A percentile compares a stretch with the other conserved stretches of the same genome.
Evolutionary conservation across 2,329 filamentous ascomycete species (phyloP).

Genomic region (Fusarium vanettenii): DNA sequence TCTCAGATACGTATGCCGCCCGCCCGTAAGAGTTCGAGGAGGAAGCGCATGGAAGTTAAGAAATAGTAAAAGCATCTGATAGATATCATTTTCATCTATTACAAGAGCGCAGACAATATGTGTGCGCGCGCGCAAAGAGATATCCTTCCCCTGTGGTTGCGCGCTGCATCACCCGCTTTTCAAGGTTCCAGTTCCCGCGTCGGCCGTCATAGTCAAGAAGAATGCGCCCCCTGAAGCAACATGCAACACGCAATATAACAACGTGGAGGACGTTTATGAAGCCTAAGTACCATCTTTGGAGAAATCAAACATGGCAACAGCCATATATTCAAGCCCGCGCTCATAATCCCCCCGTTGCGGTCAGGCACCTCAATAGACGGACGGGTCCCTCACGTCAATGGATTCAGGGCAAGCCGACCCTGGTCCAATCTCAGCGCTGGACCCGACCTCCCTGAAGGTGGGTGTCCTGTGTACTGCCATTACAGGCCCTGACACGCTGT

Average conservation of each 20-base stretch:
- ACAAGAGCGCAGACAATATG: not conserved
- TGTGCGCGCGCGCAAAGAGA: conserved; percentile 27
- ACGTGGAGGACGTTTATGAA: conserved; percentile 4
- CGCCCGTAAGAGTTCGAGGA: conserved; percentile 28
- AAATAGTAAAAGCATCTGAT: conserved; percentile 2
- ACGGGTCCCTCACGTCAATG: conserved; percentile 19
- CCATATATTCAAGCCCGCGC: conserved; percentile 4
- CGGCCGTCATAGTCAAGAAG: conserved; percentile 24
- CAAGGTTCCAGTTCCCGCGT: conserved; percentile 24
- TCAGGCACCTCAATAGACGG: conserved; percentile 18
- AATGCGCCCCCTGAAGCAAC: conserved; percentile 26
- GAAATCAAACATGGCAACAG: not conserved
- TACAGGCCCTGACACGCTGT: conserved; percentile 18
- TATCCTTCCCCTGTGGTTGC: not conserved
- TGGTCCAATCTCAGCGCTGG: conserved; percentile 31
- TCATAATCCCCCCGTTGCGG: not conserved
- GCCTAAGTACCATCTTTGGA: conserved; percentile 7
- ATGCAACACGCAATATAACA: conserved; percentile 8
- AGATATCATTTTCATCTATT: not conserved
- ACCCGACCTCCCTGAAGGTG: conserved; percentile 11
- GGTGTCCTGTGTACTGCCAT: conserved; percentile 2
- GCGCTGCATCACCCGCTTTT: conserved; percentile 39
- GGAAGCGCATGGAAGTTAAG: conserved; percentile 5
- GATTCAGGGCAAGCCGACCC: conserved; percentile 35
- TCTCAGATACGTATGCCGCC: conserved; percentile 27